Conservation (phyloP, 106 monocot species). For the Dendrobium catenatum region DNA sequence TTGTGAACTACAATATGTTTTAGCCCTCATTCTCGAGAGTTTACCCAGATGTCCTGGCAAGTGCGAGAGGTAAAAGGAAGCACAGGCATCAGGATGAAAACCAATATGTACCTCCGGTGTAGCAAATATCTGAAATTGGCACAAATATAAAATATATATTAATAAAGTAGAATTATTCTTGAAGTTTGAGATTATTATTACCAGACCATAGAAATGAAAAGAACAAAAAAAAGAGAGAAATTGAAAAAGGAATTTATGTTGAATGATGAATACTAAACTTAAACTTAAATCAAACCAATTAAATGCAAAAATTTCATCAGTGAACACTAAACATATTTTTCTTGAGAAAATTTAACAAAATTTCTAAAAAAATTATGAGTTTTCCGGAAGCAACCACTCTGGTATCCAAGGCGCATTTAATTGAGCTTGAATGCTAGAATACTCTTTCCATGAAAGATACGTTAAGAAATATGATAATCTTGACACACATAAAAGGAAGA, state of each 20-base stretch:
- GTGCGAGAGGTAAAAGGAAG: slow-evolving; percentile 98
- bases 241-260: not conserved
- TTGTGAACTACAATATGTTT: not conserved
- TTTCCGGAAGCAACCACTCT: not conserved
- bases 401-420: not conserved
- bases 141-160: not conserved
- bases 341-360: not conserved
- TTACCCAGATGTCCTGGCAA: slow-evolving; percentile 90
- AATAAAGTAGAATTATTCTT: not conserved
- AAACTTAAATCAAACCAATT: not conserved
- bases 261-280: not conserved
- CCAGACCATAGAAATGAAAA: not conserved
- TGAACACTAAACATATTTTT: not conserved
- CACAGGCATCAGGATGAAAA: slow-evolving; percentile 97
- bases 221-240: not conserved
- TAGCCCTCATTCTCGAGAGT: not conserved
- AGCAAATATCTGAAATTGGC: slow-evolving; percentile 65
- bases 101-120: slow-evolving; percentile 93
- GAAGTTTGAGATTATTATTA: not conserved
- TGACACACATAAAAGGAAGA: too few relatives aligned
- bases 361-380: not conserved
- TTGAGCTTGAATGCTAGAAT: not conserved
- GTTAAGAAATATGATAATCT: too few relatives aligned
- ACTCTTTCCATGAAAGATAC: not conserved
- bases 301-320: not conserved